phyloP scores from a whole-genome alignment of 208 protist species.

The Acanthamoeba triangularis region DNA sequence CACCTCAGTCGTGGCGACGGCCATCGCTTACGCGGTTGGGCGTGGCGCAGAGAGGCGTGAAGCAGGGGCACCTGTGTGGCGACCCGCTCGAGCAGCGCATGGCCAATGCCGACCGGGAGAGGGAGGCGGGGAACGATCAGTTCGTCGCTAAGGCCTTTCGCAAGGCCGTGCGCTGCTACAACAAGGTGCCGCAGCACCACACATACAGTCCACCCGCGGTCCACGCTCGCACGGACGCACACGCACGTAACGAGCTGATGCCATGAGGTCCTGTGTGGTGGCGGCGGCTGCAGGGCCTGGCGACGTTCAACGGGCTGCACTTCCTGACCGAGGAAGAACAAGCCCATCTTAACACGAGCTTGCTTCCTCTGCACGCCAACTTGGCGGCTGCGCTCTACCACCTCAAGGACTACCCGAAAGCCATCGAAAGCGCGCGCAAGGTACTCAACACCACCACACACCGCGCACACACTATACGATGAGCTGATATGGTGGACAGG shows the following conservation, averaged over 20 bases:
- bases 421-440: neutral
- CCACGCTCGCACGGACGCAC: neutral
- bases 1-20: too few species aligned
- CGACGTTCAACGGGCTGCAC: neutral
- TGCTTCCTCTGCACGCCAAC: constrained; percentile 27
- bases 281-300: neutral
- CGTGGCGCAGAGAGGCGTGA: neutral
- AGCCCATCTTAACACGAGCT: neutral
- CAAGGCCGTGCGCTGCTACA: constrained; percentile 28
- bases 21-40: too few species aligned
- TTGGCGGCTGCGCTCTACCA: neutral
- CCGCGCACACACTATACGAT: too few species aligned
- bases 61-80: neutral
- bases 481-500: neutral
- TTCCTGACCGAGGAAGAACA: neutral
- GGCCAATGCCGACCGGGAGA: neutral
- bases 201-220: neutral
- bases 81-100: neutral
- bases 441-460: neutral
- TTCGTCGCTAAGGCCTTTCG: constrained; percentile 50
- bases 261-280: neutral
- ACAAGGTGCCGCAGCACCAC: neutral
- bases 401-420: constrained; percentile 21
- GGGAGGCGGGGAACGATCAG: constrained; percentile 25
- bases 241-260: too few species aligned